Conservation (phyloP, 2,329 filamentous ascomycete species). For the Teratosphaeria zuluensis region DNA sequence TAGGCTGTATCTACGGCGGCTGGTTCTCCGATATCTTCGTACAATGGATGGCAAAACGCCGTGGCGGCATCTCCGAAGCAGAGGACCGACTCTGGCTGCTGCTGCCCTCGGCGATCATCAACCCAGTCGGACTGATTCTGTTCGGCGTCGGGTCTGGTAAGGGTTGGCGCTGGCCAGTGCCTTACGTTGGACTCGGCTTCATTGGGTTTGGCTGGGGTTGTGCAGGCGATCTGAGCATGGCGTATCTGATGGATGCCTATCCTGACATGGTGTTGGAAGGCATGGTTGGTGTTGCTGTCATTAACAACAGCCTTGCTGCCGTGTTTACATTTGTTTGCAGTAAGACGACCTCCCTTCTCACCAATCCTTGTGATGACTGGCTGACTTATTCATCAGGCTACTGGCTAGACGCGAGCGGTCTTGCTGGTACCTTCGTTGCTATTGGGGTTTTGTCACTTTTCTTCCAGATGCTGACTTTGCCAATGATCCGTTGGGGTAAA, state of each 20-base stretch:
- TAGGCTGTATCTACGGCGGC: conserved; percentile 49
- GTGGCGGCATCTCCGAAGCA: conserved; percentile 46
- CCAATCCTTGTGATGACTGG: neutral
- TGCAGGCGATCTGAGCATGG: conserved; percentile 43
- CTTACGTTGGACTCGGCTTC: conserved; percentile 47
- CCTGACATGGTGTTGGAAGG: conserved; percentile 49
- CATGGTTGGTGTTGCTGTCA: conserved; percentile 49
- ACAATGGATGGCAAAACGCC: conserved; percentile 45
- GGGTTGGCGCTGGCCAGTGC: conserved; percentile 43
- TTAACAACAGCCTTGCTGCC: conserved; percentile 47
- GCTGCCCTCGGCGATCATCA: conserved; percentile 41
- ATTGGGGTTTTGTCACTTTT: conserved; percentile 43
- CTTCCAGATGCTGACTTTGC: conserved; percentile 41
- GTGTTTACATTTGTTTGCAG: conserved; percentile 42
- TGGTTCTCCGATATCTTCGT: conserved; percentile 49
- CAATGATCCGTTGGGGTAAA: conserved; percentile 49
- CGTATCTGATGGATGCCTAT: conserved; percentile 47
- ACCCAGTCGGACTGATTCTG: conserved; percentile 43
- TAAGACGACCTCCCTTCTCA: conserved; percentile 5
- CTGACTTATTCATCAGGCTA: conserved; percentile 6
- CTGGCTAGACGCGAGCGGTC: conserved; percentile 40
- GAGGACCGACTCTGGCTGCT: conserved; percentile 46
- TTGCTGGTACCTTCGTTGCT: conserved; percentile 42
- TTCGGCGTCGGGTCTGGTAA: conserved; percentile 45
- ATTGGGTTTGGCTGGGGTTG: conserved; percentile 53